These are phyloP conservation scores for Sesbania bispinosa DNA, from an alignment of 306 rosid genomes.

Conservation along the genomic window DNA sequence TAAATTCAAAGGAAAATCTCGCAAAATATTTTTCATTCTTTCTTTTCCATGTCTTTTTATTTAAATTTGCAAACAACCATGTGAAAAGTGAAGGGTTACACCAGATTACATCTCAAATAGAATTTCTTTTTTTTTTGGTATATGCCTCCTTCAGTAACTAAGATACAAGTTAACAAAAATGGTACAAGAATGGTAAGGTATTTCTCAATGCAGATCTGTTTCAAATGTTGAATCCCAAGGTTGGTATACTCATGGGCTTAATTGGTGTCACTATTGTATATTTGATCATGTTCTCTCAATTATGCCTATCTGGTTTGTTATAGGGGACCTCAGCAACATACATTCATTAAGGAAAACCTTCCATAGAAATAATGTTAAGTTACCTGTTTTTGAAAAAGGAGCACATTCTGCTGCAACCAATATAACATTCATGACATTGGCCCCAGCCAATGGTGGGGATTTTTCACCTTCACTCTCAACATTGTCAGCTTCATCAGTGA, in stretches of 20 bases:
- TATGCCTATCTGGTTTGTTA: neutral
- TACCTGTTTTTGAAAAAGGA: constrained; percentile 96
- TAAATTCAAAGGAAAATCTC: neutral
- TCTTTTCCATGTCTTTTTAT: neutral
- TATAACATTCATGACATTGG: constrained; percentile 82
- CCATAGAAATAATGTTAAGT: constrained; percentile 2
- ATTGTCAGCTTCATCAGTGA: constrained; percentile 21
- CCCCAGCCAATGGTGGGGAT: constrained; percentile 81
- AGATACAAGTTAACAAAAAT: neutral
- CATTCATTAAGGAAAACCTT: constrained; percentile 9
- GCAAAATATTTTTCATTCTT: no score
- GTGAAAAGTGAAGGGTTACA: neutral
- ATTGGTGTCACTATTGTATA: neutral
- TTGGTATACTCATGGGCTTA: neutral
- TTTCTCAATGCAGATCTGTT: neutral
- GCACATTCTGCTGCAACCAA: constrained; percentile 88
- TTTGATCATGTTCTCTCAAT: neutral
- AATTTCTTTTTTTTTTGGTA: no score
- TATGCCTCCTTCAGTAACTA: no score
- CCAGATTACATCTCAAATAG: neutral
- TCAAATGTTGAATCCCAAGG: neutral
- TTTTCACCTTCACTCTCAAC: constrained; percentile 34
- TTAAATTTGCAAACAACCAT: neutral
- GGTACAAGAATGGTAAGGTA: no score
- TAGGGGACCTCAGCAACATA: neutral